Base-by-base conservation (phyloP, 2,329 filamentous ascomycete genomes). In the Berkeleyomyces rouxiae region DNA sequence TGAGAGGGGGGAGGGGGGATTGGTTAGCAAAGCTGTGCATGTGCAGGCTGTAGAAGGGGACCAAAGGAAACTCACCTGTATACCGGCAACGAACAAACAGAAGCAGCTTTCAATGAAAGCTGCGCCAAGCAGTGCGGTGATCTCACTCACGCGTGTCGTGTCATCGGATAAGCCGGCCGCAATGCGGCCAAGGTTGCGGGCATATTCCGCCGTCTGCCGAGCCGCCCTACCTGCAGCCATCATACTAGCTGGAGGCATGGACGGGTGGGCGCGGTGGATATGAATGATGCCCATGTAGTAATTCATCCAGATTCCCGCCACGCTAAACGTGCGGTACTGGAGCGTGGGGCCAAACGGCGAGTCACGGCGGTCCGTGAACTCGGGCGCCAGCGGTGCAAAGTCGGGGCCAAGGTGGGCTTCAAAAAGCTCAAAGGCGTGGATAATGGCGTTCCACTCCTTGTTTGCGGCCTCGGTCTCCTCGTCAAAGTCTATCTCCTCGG, bases 161-260 rank as follows among this genome's bases (percentile, higher is more conserved):
- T 82, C 79, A 57, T 83, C 81, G 10, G 79, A 77, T 53, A 88
- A 72, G 0, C 91, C 91, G 0, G 87, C 88, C 1, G 84, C 82
- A 63, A 97, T 92, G 31, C 86, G 83, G 6, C 90, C 91, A 64
- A 96, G 83, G 66, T 85, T 79, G 65, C 84, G 84, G 1, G 90
- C 88, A 72, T 83, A 87, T 0, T 75, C 75, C 2, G 79, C 82
- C 0, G 92, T 96, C 59, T 87, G 81, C 11, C 76, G 76, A 0
- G 90, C 89, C 7, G 87, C 84, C 66, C 95, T 79, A 6, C 86
- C 87, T 0, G 90, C 90, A 2, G 93, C 90, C 68, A 90, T 82
- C 82, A 95, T 90, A 43, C 90, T 87, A 7, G 91, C 85, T 0
- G 92, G 90, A 0, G 91, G 92, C 90, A 96, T 96, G 33, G 82